These are phyloP conservation scores for Zasmidium angulare DNA, from an alignment of 2,329 filamentous ascomycete species.

Conservation along the genomic window DNA sequence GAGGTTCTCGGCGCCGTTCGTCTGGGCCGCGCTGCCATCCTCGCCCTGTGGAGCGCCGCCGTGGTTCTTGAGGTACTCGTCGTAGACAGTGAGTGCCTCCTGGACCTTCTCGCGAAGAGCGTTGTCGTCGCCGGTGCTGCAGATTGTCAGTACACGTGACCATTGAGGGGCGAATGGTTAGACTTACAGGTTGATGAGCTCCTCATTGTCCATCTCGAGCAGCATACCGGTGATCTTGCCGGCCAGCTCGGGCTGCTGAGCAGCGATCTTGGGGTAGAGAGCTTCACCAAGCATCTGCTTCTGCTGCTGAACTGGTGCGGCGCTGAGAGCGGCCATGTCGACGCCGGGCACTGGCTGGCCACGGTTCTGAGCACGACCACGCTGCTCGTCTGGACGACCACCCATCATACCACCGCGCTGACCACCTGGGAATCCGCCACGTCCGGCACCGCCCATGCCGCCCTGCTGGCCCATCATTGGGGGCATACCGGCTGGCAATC, in stretches of 20 bases:
- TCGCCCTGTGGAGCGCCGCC: conserved; percentile 40
- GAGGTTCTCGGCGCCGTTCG: conserved; percentile 36
- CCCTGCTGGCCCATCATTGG: conserved; percentile 58
- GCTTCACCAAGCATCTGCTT: conserved; percentile 98
- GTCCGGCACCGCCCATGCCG: conserved; percentile 37
- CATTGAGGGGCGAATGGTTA: conserved; percentile 6
- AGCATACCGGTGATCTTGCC: conserved; percentile 99
- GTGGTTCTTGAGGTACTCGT: conserved; percentile 96
- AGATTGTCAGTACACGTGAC: conserved; percentile 31
- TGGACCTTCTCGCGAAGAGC: conserved; percentile 95
- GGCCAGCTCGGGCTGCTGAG: conserved; percentile 89
- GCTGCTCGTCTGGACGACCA: conserved; percentile 39
- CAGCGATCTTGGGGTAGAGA: conserved; percentile 97
- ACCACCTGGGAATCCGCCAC: conserved; percentile 36
- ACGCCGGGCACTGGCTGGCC: conserved; percentile 39
- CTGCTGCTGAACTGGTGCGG: conserved; percentile 70
- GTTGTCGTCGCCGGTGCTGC: conserved; percentile 81
- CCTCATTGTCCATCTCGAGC: conserved; percentile 96
- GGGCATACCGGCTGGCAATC: conserved; percentile 45
- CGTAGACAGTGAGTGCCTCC: conserved; percentile 94
- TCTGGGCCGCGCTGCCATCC: conserved; percentile 22
- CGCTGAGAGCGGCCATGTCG: conserved; percentile 52
- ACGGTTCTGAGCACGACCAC: conserved; percentile 40
- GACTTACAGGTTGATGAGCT: conserved; percentile 93
- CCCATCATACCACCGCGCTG: conserved; percentile 35